Evolutionary conservation across 768 basidiomycete species (phyloP).

Genomic region (Filobasidium wieringae): DNA sequence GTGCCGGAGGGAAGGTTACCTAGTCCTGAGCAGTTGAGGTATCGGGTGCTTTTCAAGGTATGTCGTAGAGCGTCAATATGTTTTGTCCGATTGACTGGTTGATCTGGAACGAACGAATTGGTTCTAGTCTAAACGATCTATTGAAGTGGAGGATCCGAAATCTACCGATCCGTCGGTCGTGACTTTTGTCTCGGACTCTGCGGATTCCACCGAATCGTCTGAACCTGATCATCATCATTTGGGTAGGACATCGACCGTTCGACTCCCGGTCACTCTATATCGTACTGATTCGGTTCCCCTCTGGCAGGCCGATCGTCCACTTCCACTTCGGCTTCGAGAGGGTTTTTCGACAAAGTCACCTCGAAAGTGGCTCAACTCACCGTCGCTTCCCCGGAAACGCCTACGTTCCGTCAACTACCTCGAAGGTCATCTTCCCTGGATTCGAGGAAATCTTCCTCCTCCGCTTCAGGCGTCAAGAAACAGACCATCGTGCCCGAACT

Average conservation of each 20-base stretch:
- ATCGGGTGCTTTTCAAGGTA: slow-evolving; percentile 73
- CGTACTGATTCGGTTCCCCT: no score
- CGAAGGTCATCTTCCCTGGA: slow-evolving; percentile 5
- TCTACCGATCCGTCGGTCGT: not conserved
- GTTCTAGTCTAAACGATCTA: slow-evolving; percentile 6
- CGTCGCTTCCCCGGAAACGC: not conserved
- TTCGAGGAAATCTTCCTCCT: not conserved
- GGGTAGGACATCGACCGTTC: no score
- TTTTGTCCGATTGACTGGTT: no score
- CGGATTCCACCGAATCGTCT: slow-evolving; percentile 5
- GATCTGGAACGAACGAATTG: not conserved
- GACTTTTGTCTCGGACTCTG: slow-evolving; percentile 1
- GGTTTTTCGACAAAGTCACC: slow-evolving; percentile 7
- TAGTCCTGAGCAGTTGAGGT: slow-evolving; percentile 70
- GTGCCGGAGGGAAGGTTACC: slow-evolving; percentile 49
- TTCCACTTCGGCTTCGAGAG: no score
- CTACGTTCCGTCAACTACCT: not conserved
- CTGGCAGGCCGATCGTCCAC: no score
- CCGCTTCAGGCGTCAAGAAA: not conserved
- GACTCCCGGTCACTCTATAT: not conserved
- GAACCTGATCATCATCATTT: slow-evolving; percentile 1
- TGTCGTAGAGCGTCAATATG: slow-evolving; percentile 13
- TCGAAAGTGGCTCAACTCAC: slow-evolving; percentile 1
- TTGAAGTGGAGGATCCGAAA: not conserved
- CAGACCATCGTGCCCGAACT: slow-evolving; percentile 52